Evolutionary conservation across 2,329 filamentous ascomycete species (phyloP), one percentile per base, ranked within the genome.

Genomic region (Keithomyces neogunnii): DNA sequence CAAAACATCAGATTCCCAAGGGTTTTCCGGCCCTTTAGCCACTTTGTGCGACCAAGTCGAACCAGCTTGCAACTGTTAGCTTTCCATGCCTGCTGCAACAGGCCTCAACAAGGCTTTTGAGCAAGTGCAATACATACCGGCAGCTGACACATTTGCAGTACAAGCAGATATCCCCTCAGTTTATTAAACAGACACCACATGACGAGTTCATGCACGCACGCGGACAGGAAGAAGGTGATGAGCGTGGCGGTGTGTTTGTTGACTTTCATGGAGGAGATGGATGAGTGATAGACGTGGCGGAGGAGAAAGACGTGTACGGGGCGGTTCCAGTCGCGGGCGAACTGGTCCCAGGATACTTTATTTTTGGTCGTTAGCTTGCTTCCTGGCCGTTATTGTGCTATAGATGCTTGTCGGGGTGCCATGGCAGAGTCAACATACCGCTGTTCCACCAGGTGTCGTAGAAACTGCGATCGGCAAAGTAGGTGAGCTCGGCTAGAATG

Each of bases 171-270:
- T 0, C 86, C 86, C 39, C 86, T 73, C 8, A 90, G 73, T 66
- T 89, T 89, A 66, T 85, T 85, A 66, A 91, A 91, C 35, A 91
- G 73, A 57, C 86, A 87, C 73, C 84, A 86, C 87, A 90, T 90
- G 60, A 89, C 77, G 45, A 90, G 70, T 65, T 91, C 87, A 60
- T 90, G 86, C 26, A 88, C 75, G 55, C 84, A 76, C 0, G 86
- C 85, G 6, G 80, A 85, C 19, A 90, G 70, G 57, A 89, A 75
- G 62, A 90, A 90, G 0, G 86, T 90, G 44, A 88, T 82, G 49
- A 89, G 78, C 0, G 86, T 89, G 2, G 88, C 88, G 4, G 81
- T 81, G 57, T 81, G 76, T 62, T 84, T 85, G 59, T 82, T 81
- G 48, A 90, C 74, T 54, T 82, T 82, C 65, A 89, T 79, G 8